Evolutionary conservation across 352 stramenopile genomes (phyloP).

Genomic region (Phytophthora syringae): DNA sequence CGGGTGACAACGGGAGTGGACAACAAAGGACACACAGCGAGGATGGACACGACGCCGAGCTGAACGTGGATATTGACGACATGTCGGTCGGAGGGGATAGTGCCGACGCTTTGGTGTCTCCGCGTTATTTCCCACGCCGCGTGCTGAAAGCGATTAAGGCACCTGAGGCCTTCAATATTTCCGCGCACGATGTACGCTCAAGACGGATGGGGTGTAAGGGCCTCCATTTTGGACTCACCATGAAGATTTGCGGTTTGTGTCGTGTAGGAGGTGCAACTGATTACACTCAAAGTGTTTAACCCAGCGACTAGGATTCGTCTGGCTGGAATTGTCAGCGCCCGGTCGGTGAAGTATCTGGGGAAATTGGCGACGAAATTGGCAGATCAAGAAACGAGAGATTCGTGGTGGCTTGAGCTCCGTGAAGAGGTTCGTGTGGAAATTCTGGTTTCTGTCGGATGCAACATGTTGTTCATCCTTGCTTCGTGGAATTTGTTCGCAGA

Average conservation of each 20-base stretch:
- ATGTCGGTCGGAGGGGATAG: slow-evolving; percentile 30
- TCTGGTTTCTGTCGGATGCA: too few relatives aligned
- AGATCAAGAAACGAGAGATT: slow-evolving; percentile 97
- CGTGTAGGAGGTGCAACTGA: slow-evolving; percentile 92
- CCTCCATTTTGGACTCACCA: slow-evolving; percentile 5
- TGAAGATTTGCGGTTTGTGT: not conserved
- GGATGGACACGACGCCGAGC: slow-evolving; percentile 40
- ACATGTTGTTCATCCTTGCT: not conserved
- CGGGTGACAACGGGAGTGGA: slow-evolving; percentile 18
- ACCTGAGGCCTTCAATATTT: slow-evolving; percentile 76
- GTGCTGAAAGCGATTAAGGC: slow-evolving; percentile 59
- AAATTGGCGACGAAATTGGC: slow-evolving; percentile 95
- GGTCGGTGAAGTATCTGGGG: slow-evolving; percentile 91
- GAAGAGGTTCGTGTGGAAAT: slow-evolving; percentile 94
- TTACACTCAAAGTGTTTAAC: slow-evolving; percentile 94
- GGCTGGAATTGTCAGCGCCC: slow-evolving; percentile 84
- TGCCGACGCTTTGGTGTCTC: slow-evolving; percentile 51
- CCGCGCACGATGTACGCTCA: slow-evolving; percentile 69
- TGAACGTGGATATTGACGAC: slow-evolving; percentile 33
- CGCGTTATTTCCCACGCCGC: slow-evolving; percentile 55
- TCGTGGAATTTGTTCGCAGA: slow-evolving; percentile 42
- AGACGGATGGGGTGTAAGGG: not conserved
- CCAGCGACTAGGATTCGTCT: slow-evolving; percentile 78
- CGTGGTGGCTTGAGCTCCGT: slow-evolving; percentile 97
- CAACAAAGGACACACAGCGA: slow-evolving; percentile 45